Conservation (phyloP, 1,139 yeast genomes). For the Taphrina communis region DNA sequence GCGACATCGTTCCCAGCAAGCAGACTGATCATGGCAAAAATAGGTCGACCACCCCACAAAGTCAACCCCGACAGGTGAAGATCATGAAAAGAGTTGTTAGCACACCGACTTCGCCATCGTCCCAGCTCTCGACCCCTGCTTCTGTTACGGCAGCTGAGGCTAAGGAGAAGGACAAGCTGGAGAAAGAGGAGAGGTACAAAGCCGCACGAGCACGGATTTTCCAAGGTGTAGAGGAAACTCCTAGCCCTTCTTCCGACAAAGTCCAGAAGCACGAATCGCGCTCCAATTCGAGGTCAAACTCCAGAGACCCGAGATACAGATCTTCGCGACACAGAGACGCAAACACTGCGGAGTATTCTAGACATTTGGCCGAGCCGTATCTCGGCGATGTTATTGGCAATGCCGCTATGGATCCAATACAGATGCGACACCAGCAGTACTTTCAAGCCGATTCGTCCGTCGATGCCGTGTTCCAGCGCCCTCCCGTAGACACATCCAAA, state of each 20-base stretch:
- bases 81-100: constrained; percentile 31
- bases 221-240: constrained; percentile 30
- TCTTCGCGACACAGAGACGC: not conserved
- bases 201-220: constrained; percentile 40
- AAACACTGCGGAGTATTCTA: not conserved
- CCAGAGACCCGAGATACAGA: constrained; percentile 9
- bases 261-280: constrained; percentile 3
- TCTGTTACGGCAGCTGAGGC: constrained; percentile 9
- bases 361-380: not conserved
- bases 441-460: constrained; percentile 4
- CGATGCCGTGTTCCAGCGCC: constrained; percentile 12
- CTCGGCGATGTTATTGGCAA: not conserved
- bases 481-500: not conserved
- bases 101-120: constrained; percentile 12
- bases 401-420: constrained; percentile 2
- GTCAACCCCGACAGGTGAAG: constrained; percentile 8
- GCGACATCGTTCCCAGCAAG: constrained; percentile 11
- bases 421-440: constrained; percentile 25
- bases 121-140: constrained; percentile 17
- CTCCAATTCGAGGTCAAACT: constrained; percentile 23
- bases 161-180: constrained; percentile 29
- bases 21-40: not conserved
- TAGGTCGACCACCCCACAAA: not conserved
- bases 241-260: not conserved
- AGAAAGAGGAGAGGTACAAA: constrained; percentile 33